Evolutionary conservation across 768 basidiomycete species (phyloP), one percentile per base, ranked within the genome.

Genomic region (Termitomyces heimii): DNA sequence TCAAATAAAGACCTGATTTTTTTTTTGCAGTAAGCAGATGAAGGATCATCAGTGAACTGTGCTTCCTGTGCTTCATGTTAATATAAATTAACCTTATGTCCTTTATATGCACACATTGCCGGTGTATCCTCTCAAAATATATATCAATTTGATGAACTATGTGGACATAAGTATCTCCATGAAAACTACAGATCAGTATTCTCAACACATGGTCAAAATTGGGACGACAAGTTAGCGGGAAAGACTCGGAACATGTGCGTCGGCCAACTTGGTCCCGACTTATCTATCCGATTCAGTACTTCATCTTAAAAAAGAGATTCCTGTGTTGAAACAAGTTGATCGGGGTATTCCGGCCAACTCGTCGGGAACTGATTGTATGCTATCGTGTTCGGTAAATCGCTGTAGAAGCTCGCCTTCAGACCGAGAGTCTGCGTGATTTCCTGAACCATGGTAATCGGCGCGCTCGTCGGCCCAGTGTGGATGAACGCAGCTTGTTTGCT

Each of bases 401-500:
- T 74, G 44, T 72, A 66, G 59, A 69, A 74, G 45, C 68, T 63
- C 18, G 68, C 68, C 18, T 58, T 65, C 14, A 73, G 56, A 22
- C 67, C 53, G 3, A 73, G 56, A 24, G 60, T 54, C 28, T 62
- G 49, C 31, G 72, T 65, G 14, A 70, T 61, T 18, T 40, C 13
- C 8, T 31, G 2, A 7, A 53, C 43, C 37, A 29, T 43, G 5
- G 16, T 56, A 2, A 63, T 54, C 0, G 68, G 67, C 5, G 66
- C 57, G 14, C 57, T 64, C 18, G 63, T 61, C 6, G 72, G 73
- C 18, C 63, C 69, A 24, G 67, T 67, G 32, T 71, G 69, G 18
- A 75, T 58, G 22, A 73, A 62, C 16, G 71, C 67, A 16, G 67
- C 63, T 53, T 75, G 71, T 53, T 75, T 61, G 45, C 35, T 48